Percentiles rank a stretch among this genome's conserved stretches.
phyloP scores from a whole-genome alignment of 805 yeast species.

The Wickerhamiella kurtzmanii region DNA sequence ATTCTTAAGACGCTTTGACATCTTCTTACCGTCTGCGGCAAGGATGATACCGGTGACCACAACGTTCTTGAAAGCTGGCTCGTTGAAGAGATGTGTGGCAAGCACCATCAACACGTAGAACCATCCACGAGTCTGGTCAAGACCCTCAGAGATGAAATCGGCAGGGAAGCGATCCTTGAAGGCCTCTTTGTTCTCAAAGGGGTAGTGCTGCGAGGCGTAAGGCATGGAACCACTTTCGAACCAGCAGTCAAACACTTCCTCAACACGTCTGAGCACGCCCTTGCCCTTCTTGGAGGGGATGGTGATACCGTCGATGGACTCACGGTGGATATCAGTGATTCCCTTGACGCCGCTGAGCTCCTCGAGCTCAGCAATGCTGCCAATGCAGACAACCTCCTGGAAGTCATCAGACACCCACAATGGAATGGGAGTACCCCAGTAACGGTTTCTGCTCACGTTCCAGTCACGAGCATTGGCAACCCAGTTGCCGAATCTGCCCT shows the following conservation, averaged over 20 bases:
- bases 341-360: slow-evolving; percentile 68
- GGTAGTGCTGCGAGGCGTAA: slow-evolving; percentile 91
- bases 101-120: slow-evolving; percentile 90
- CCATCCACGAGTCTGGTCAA: slow-evolving; percentile 99
- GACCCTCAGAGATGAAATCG: slow-evolving; percentile 94
- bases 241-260: slow-evolving; percentile 99
- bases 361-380: slow-evolving; percentile 77
- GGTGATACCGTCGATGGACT: slow-evolving; percentile 76
- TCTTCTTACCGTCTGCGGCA: slow-evolving; percentile 97
- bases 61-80: slow-evolving; percentile 89
- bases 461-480: slow-evolving; percentile 97
- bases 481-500: slow-evolving; percentile 96
- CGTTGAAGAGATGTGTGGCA: slow-evolving; percentile 86
- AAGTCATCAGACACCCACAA: slow-evolving; percentile 92
- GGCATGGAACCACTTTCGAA: slow-evolving; percentile 99
- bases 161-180: slow-evolving; percentile 82
- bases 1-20: slow-evolving; percentile 96
- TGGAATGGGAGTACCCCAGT: slow-evolving; percentile 99
- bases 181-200: slow-evolving; percentile 69
- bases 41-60: slow-evolving; percentile 92
- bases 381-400: slow-evolving; percentile 85
- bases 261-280: slow-evolving; percentile 76
- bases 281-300: slow-evolving; percentile 87
- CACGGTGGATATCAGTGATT: slow-evolving; percentile 89
- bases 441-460: slow-evolving; percentile 96